Evolutionary conservation across 2,329 filamentous ascomycete genomes (phyloP), one percentile per base, ranked within the genome.

Genomic region (Cytospora schulzeri): DNA sequence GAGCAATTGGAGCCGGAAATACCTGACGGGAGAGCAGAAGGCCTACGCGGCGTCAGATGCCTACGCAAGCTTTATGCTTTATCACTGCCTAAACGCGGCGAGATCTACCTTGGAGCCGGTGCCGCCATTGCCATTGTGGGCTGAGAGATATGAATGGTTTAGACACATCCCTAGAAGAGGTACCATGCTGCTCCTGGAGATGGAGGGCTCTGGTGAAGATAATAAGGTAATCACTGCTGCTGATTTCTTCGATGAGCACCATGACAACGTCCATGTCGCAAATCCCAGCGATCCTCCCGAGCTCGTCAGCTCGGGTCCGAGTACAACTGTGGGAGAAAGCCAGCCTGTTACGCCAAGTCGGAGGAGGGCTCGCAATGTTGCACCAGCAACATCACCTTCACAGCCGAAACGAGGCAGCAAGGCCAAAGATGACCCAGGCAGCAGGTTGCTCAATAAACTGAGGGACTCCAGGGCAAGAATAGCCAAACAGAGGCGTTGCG

Each of bases 1-100:
- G 38, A 60, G 62, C 50, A 60, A 60, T 4, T 64, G 62, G 62
- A 55, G 50, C 38, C 56, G 57, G 24, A 55, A 50, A 17, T 38
- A 54, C 14, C 24, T 56, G 9, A 60, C 26, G 29, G 41, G 35
- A 2, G 62, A 60, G 41, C 57, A 64, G n/a, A 60, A 53, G 35
- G 28, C 51, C 7, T 64, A 60, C 33, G 56, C 56, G 4, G 57
- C 62, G 1, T 55, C 35, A 11, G 56, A 60, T 41, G 57, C 57
- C 2, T 56, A 64, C 31, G 56, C 62, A 2, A 33, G 62, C 6
- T 41, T 60, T 33, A 60, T 64, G 29, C 22, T 60, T 8, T 60
- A 64, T n/a, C 57, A 64, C 35, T 60, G 54, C 8, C 51, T 60
- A 1, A 33, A 24, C 4, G 12, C 22, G 28, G 5, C 24, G 5